These are phyloP conservation scores for Pyrrhoderma noxium DNA, from an alignment of 1,284 basidiomycete species.

Conservation along the genomic window DNA sequence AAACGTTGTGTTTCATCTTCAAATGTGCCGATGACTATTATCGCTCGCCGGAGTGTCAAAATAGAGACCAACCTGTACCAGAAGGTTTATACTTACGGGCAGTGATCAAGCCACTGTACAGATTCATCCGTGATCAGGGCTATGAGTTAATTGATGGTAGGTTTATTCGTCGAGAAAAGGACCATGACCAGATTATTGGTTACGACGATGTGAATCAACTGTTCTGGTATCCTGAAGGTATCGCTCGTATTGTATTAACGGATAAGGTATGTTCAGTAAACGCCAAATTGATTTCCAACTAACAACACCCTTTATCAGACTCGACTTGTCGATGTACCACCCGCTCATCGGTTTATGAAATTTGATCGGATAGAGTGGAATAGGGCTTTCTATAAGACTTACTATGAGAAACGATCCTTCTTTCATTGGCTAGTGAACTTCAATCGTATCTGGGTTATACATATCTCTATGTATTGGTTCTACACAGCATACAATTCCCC, in stretches of 20 bases:
- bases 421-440: slow-evolving; percentile 95
- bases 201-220: slow-evolving; percentile 99
- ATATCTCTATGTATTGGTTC: slow-evolving; percentile 88
- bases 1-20: slow-evolving; percentile 99
- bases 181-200: slow-evolving; percentile 94
- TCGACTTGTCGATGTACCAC: slow-evolving; percentile 82
- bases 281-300: not conserved
- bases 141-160: slow-evolving; percentile 97
- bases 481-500: slow-evolving; percentile 94
- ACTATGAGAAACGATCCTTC: slow-evolving; percentile 91
- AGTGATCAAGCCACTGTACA: slow-evolving; percentile 94
- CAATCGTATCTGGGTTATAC: slow-evolving; percentile 95
- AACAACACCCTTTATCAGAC: slow-evolving; percentile 41
- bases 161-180: slow-evolving; percentile 87
- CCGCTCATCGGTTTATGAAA: slow-evolving; percentile 88
- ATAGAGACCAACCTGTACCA: slow-evolving; percentile 85
- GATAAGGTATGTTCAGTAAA: slow-evolving; percentile 61
- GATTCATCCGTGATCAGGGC: slow-evolving; percentile 95
- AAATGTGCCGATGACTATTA: slow-evolving; percentile 99
- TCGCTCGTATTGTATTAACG: slow-evolving; percentile 81
- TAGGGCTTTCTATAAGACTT: slow-evolving; percentile 94
- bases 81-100: slow-evolving; percentile 91
- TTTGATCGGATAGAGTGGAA: slow-evolving; percentile 95
- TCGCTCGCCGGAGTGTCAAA: slow-evolving; percentile 97
- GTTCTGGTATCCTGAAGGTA: slow-evolving; percentile 99